Evolutionary conservation across 2,329 filamentous ascomycete genomes (phyloP).

Genomic region (Aphanoascus verrucosus): DNA sequence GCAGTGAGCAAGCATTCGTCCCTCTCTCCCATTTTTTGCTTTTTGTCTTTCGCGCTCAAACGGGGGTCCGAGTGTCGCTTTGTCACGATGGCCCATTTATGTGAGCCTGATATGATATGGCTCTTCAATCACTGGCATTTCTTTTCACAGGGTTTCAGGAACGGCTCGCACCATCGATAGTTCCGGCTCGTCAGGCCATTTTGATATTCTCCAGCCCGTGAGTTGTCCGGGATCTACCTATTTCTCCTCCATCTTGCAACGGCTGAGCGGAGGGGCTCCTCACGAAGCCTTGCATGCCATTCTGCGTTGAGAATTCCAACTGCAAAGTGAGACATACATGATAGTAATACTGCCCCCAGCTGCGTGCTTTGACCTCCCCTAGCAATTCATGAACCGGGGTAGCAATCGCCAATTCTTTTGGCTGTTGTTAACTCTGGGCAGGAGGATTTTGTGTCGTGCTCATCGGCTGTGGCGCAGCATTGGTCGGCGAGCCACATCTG

Average conservation of each 20-base stretch:
- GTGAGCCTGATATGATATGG: background rate
- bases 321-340: slow-evolving; percentile 9
- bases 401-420: too few relatives aligned
- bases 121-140: background rate
- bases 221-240: slow-evolving; percentile 1
- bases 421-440: too few relatives aligned
- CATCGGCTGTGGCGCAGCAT: background rate
- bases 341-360: background rate
- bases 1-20: slow-evolving; percentile 3
- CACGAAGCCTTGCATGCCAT: background rate
- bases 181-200: slow-evolving; percentile 8
- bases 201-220: slow-evolving; percentile 4
- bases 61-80: slow-evolving; percentile 6
- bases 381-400: too few relatives aligned
- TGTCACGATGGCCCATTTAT: background rate
- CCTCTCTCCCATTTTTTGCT: background rate
- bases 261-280: background rate
- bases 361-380: slow-evolving; percentile 1
- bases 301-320: background rate
- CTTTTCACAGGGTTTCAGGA: background rate
- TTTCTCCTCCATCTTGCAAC: background rate
- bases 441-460: background rate
- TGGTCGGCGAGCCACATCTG: background rate
- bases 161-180: background rate
- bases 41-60: background rate